A percentile compares a stretch with the other conserved stretches of the same genome.
Evolutionary conservation across 2,329 filamentous ascomycete species (phyloP).

Genomic region (Graphilbum sp.): DNA sequence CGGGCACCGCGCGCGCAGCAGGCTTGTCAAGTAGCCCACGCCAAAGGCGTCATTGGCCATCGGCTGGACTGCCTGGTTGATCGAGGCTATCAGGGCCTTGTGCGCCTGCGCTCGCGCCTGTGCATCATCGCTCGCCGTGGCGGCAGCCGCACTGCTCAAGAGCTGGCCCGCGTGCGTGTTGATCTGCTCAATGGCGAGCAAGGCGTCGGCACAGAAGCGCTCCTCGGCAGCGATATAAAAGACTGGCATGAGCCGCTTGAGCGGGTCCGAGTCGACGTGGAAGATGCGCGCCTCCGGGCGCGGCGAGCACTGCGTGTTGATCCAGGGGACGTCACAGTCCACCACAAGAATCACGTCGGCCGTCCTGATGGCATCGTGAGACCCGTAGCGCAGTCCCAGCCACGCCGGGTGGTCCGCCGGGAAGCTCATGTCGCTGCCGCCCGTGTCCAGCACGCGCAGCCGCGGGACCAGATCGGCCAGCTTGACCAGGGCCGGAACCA

Average conservation of each 20-base stretch:
- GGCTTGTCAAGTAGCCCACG: slow-evolving; percentile 26
- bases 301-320: slow-evolving; percentile 56
- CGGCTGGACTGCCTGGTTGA: slow-evolving; percentile 29
- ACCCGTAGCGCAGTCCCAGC: slow-evolving; percentile 57
- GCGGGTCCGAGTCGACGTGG: slow-evolving; percentile 48
- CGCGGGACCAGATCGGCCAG: slow-evolving; percentile 53
- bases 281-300: slow-evolving; percentile 35
- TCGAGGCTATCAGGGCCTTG: slow-evolving; percentile 38
- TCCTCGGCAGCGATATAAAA: slow-evolving; percentile 52
- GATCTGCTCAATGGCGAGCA: slow-evolving; percentile 52
- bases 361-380: slow-evolving; percentile 53
- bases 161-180: slow-evolving; percentile 37
- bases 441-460: slow-evolving; percentile 57
- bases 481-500: slow-evolving; percentile 44
- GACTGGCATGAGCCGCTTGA: slow-evolving; percentile 58
- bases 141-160: too few relatives aligned
- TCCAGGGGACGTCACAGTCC: slow-evolving; percentile 88
- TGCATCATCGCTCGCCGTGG: slow-evolving; percentile 26
- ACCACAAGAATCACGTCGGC: slow-evolving; percentile 76
- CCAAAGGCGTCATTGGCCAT: slow-evolving; percentile 46
- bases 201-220: slow-evolving; percentile 50
- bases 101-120: slow-evolving; percentile 40
- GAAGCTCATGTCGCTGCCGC: slow-evolving; percentile 70
- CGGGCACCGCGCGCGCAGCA: slow-evolving; percentile 20
- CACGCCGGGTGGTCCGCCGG: slow-evolving; percentile 52